These are phyloP conservation scores for Flaveria brownii DNA, from an alignment of 129 eudicot species.

Conservation along the genomic window DNA sequence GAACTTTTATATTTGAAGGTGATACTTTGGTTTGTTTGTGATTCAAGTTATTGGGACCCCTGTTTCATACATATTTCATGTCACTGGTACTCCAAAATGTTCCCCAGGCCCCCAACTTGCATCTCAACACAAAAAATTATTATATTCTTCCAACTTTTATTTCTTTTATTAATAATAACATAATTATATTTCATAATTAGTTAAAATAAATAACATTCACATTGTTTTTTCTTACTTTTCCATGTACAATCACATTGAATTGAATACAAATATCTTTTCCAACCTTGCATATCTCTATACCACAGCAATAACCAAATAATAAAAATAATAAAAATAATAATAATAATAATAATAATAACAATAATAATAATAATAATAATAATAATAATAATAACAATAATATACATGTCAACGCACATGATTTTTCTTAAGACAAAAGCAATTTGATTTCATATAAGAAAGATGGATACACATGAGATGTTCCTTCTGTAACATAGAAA, in stretches of 20 bases:
- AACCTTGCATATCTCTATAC: neutral
- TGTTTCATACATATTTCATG: slow-evolving; percentile 27
- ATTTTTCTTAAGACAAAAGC: slow-evolving; percentile 34
- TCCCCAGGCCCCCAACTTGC: slow-evolving; percentile 26
- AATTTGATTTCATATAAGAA: slow-evolving; percentile 25
- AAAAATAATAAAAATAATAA: neutral
- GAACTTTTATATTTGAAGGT: slow-evolving; percentile 40
- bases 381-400: neutral
- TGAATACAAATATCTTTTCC: neutral
- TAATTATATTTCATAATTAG: neutral
- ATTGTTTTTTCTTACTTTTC: neutral
- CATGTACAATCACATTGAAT: neutral
- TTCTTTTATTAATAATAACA: slow-evolving; percentile 10
- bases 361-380: neutral
- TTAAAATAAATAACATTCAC: neutral
- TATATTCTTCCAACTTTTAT: neutral
- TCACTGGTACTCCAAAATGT: slow-evolving; percentile 23
- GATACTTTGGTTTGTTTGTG: slow-evolving; percentile 44
- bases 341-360: neutral
- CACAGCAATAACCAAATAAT: neutral
- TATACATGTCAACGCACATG: slow-evolving; percentile 24
- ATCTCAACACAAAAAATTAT: slow-evolving; percentile 17
- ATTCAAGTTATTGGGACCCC: slow-evolving; percentile 49
- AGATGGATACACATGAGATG: slow-evolving; percentile 25
- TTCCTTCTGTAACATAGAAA: slow-evolving; percentile 25